A percentile compares a stretch with the other conserved stretches of the same genome.
Evolutionary conservation across 192 early-diverging fungal genomes (phyloP).

Genomic region (Backusella mclennaniae): DNA sequence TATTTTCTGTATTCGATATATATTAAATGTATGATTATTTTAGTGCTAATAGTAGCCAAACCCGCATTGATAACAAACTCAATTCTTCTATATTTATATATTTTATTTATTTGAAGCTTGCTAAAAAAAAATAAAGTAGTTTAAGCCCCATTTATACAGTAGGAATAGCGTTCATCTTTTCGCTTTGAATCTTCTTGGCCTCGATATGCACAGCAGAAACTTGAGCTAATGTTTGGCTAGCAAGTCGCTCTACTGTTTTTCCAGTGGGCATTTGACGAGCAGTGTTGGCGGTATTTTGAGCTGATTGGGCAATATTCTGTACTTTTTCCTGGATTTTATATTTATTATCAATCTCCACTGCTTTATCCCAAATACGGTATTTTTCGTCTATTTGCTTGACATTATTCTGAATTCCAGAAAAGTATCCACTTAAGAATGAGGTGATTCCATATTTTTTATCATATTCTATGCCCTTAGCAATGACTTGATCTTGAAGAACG

Average conservation of each 20-base stretch:
- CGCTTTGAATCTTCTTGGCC: conserved; percentile 48
- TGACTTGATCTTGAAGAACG: conserved; percentile 61
- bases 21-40: no score
- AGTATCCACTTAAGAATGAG: conserved; percentile 38
- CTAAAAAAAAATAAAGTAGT: no score
- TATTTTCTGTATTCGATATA: no score
- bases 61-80: no score
- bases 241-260: conserved; percentile 45
- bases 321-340: conserved; percentile 56
- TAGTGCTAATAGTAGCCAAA: no score
- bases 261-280: conserved; percentile 52
- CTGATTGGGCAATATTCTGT: conserved; percentile 42
- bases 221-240: conserved; percentile 44
- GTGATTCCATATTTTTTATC: conserved; percentile 61
- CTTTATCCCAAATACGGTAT: conserved; percentile 52
- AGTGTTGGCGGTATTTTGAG: conserved; percentile 38
- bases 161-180: conserved; percentile 1
- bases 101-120: no score
- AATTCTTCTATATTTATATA: no score
- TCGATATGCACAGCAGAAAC: conserved; percentile 55
- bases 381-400: conserved; percentile 48
- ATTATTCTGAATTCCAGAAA: conserved; percentile 26
- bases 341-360: conserved; percentile 50
- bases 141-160: background rate
- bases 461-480: conserved; percentile 62